Evolutionary conservation across 2,329 filamentous ascomycete genomes (phyloP).

Genomic region (Neopestalotiopsis rosae): DNA sequence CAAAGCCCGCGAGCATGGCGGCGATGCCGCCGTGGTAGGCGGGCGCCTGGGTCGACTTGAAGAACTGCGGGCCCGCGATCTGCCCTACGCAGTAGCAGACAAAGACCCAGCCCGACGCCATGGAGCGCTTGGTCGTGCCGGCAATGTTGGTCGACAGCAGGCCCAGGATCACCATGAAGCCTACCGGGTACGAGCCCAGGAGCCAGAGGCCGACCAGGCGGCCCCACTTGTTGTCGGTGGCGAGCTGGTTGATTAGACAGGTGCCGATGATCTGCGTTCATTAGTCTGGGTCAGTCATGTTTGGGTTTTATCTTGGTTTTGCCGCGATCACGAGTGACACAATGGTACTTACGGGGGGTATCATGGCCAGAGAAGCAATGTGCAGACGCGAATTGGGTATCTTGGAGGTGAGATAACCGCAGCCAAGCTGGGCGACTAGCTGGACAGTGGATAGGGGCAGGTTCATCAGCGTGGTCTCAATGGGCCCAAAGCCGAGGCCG

Average conservation of each 20-base stretch:
- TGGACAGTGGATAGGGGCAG: constrained; percentile 31
- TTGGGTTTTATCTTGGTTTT: not conserved
- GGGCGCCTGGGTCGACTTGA: constrained; percentile 36
- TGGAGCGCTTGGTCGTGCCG: constrained; percentile 34
- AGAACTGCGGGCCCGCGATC: constrained; percentile 38
- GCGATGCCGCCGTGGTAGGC: constrained; percentile 40
- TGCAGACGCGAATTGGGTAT: constrained; percentile 33
- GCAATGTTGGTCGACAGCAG: constrained; percentile 36
- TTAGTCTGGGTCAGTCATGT: not conserved
- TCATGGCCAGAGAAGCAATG: constrained; percentile 35
- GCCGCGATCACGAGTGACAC: not conserved
- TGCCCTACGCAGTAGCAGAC: constrained; percentile 37
- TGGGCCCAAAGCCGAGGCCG: constrained; percentile 31
- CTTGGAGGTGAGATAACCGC: constrained; percentile 26
- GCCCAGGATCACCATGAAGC: constrained; percentile 36
- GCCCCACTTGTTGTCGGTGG: constrained; percentile 34
- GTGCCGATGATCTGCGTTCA: constrained; percentile 35
- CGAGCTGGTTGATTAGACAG: constrained; percentile 35
- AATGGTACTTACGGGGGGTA: constrained; percentile 32
- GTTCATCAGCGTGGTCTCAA: constrained; percentile 31
- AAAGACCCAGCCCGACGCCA: constrained; percentile 37
- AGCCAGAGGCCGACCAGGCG: constrained; percentile 38
- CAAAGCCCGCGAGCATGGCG: constrained; percentile 36
- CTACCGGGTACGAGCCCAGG: constrained; percentile 34
- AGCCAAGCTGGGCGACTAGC: constrained; percentile 28